Base-by-base conservation (phyloP, 2,329 filamentous ascomycete species). In the Microcyclospora tardicrescens region DNA sequence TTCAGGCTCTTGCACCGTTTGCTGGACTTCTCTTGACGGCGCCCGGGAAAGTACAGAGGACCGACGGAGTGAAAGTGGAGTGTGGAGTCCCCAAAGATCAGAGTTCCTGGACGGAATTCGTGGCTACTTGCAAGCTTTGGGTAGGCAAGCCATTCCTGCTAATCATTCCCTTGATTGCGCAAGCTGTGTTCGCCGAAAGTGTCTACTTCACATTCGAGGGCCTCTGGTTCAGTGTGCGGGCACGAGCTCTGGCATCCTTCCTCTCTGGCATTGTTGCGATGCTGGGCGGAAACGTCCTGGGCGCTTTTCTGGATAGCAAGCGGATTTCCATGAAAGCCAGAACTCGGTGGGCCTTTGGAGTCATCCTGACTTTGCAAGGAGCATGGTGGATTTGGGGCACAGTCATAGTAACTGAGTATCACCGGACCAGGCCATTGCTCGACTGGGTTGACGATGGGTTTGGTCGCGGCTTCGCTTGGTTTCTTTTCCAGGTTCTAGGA, bases 301-400 rank as follows among this genome's bases (percentile, higher is more conserved):
- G 81, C 1, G 64, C 71, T 10, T 82, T 71, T 56, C 66, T 84
- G 2, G 79, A 83, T 45, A 67, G 64, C n/a, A 69, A 64, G 1
- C 60, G 61, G 0, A 55, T 80, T 5, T 56, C 73, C 0, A 60
- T 81, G 3, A 72, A 69, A 43, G 54, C 60, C 0, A 67, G 78
- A 5, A 66, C 71, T 2, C 64, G 79, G 2, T 63, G 56, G 3
- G 64, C 73, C 0, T 83, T 81, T 48, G 63, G 60, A 43, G 40
- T 62, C 2, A 68, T 79, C 33, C 62, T 70, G 12, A 60, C 67
- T 0, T 49, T 80, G 0, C 78, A 82, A 49, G 79, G 79, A 0
- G 77, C 65, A 0, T 83, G 77, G 72, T 85, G 81, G 80, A 64
- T 75, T 3, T 85, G 81, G 80, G 73, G 71, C 0, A 81, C 79